phyloP scores from a whole-genome alignment of 495 filamentous ascomycete species.

The Trichoderma gamsii region DNA sequence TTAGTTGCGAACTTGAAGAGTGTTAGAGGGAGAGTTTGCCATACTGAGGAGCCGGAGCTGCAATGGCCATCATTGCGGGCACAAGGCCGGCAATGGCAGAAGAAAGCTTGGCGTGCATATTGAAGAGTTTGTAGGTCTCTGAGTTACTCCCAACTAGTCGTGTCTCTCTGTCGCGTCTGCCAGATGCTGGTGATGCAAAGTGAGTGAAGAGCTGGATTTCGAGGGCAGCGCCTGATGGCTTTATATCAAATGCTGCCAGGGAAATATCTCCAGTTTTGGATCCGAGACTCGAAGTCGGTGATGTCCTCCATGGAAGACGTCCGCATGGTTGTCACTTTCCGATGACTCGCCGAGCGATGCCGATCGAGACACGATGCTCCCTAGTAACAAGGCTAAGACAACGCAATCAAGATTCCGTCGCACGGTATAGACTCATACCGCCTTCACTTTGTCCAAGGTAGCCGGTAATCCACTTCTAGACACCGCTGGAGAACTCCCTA shows the following conservation, averaged over 20 bases:
- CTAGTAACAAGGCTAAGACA: neutral
- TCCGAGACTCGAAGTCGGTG: neutral
- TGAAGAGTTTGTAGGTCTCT: neutral
- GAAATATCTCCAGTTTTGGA: neutral
- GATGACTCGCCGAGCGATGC: neutral
- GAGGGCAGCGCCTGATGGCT: neutral
- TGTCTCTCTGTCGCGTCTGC: neutral
- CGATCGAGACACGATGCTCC: neutral
- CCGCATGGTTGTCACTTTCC: neutral
- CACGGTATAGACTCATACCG: neutral
- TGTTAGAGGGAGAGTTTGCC: neutral
- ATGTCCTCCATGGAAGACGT: neutral
- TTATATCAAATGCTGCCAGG: neutral
- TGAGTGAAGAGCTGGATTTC: neutral
- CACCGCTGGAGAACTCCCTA: neutral
- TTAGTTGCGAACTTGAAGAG: neutral
- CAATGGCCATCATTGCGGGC: neutral
- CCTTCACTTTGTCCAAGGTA: neutral
- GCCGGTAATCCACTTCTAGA: neutral
- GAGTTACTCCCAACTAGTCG: neutral
- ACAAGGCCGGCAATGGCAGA: neutral
- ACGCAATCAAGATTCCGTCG: neutral
- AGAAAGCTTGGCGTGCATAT: conserved; percentile 5
- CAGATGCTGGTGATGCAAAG: neutral
- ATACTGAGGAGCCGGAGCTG: conserved; percentile 10